These are phyloP conservation scores for Draba incana DNA, from an alignment of 345 rosid species.

Conservation along the genomic window DNA sequence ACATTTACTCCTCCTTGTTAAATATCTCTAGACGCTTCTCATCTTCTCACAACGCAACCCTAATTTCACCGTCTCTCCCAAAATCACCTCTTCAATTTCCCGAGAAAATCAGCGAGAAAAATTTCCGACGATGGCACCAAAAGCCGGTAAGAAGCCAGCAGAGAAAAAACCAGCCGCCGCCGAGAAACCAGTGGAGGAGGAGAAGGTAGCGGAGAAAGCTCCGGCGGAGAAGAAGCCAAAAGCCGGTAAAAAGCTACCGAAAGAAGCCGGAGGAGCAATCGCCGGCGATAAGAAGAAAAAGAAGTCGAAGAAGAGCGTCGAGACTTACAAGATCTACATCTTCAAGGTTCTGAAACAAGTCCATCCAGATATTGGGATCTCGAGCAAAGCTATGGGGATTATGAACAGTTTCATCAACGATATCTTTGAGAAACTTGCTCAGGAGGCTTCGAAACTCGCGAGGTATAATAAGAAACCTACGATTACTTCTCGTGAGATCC, in stretches of 20 bases:
- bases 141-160: slow-evolving; percentile 55
- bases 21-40: slow-evolving; percentile 7
- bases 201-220: slow-evolving; percentile 62
- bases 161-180: slow-evolving; percentile 76
- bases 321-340: slow-evolving; percentile 87
- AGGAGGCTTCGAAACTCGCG: slow-evolving; percentile 71
- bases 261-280: slow-evolving; percentile 58
- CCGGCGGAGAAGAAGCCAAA: slow-evolving; percentile 84
- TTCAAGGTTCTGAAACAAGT: slow-evolving; percentile 69
- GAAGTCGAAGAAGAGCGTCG: slow-evolving; percentile 59
- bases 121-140: slow-evolving; percentile 32
- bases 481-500: slow-evolving; percentile 74
- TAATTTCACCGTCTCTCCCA: background rate
- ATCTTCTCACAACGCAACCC: background rate
- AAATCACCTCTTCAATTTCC: background rate
- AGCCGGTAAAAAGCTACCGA: slow-evolving; percentile 79
- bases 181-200: slow-evolving; percentile 61
- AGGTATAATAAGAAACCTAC: slow-evolving; percentile 85
- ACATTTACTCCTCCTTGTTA: slow-evolving; percentile 3
- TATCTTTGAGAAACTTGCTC: slow-evolving; percentile 73
- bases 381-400: slow-evolving; percentile 74
- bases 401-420: slow-evolving; percentile 78
- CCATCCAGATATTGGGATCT: slow-evolving; percentile 62
- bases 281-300: slow-evolving; percentile 67
- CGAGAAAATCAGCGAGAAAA: background rate